These are phyloP conservation scores for Phytophthora capsici DNA, from an alignment of 352 stramenopile species.

Conservation along the genomic window DNA sequence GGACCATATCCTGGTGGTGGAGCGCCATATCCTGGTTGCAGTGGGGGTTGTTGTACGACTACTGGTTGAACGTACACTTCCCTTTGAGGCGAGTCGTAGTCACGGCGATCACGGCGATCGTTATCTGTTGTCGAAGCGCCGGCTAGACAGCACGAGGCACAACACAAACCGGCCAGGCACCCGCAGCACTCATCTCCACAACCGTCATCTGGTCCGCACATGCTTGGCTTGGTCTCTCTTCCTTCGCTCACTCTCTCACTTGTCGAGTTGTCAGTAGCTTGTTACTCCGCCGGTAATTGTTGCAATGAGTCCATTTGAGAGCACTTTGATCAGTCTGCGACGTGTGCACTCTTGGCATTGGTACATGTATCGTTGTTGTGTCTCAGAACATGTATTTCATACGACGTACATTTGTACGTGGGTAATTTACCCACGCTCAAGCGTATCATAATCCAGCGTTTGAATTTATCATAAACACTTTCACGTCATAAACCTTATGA, in stretches of 20 bases:
- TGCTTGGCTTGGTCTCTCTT: slow-evolving; percentile 8
- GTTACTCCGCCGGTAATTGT: slow-evolving; percentile 17
- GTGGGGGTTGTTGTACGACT: slow-evolving; percentile 30
- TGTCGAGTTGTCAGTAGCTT: slow-evolving; percentile 3
- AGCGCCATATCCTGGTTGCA: slow-evolving; percentile 27
- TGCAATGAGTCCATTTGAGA: too few relatives aligned
- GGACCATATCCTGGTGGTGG: slow-evolving; percentile 24
- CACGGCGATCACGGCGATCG: slow-evolving; percentile 7
- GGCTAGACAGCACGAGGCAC: slow-evolving; percentile 35
- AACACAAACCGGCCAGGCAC: slow-evolving; percentile 32
- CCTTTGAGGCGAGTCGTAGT: slow-evolving; percentile 25
- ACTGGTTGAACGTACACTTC: slow-evolving; percentile 40
- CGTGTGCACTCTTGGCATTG: slow-evolving; percentile 23
- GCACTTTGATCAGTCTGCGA: slow-evolving; percentile 22
- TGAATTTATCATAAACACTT: too few relatives aligned
- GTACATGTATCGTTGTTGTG: slow-evolving; percentile 9
- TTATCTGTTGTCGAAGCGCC: slow-evolving; percentile 25
- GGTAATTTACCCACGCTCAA: slow-evolving; percentile 11
- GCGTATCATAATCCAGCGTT: slow-evolving; percentile 22
- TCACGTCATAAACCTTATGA: too few relatives aligned
- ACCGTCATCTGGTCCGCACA: slow-evolving; percentile 31
- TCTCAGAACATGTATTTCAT: too few relatives aligned
- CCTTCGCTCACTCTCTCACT: background rate
- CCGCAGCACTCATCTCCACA: slow-evolving; percentile 32
- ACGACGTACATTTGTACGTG: slow-evolving; percentile 1